phyloP scores from a whole-genome alignment of 768 basidiomycete species.

The Cystobasidium tubakii region DNA sequence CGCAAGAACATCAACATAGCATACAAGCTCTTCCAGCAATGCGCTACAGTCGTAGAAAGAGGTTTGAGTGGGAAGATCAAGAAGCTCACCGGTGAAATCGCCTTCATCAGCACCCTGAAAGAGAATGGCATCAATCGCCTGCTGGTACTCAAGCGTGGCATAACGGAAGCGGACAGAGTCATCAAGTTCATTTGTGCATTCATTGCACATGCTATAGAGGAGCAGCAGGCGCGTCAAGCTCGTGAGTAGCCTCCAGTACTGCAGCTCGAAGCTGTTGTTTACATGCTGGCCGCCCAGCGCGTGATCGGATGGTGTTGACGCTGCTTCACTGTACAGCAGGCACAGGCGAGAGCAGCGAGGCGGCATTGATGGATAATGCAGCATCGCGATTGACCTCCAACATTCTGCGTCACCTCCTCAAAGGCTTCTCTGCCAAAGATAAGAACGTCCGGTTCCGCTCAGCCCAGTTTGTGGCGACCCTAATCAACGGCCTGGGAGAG shows the following conservation, averaged over 20 bases:
- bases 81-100: constrained; percentile 67
- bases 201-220: constrained; percentile 66
- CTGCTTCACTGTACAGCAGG: neutral
- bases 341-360: constrained; percentile 38
- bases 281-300: neutral
- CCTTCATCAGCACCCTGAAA: constrained; percentile 65
- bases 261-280: neutral
- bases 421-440: constrained; percentile 77
- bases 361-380: constrained; percentile 26
- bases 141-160: constrained; percentile 73
- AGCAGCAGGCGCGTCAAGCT: constrained; percentile 48
- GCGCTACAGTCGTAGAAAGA: constrained; percentile 56
- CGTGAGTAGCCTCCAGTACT: neutral
- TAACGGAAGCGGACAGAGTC: constrained; percentile 64
- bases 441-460: constrained; percentile 77
- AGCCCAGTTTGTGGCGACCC: constrained; percentile 67
- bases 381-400: constrained; percentile 63
- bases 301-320: neutral
- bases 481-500: constrained; percentile 72
- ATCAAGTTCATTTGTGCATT: constrained; percentile 79
- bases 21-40: constrained; percentile 68
- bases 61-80: constrained; percentile 43
- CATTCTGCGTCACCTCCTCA: constrained; percentile 65
- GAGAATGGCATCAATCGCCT: constrained; percentile 57
- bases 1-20: constrained; percentile 80